Evolutionary conservation across 352 stramenopile genomes (phyloP).

Genomic region (Pelagophyceae sp.): DNA sequence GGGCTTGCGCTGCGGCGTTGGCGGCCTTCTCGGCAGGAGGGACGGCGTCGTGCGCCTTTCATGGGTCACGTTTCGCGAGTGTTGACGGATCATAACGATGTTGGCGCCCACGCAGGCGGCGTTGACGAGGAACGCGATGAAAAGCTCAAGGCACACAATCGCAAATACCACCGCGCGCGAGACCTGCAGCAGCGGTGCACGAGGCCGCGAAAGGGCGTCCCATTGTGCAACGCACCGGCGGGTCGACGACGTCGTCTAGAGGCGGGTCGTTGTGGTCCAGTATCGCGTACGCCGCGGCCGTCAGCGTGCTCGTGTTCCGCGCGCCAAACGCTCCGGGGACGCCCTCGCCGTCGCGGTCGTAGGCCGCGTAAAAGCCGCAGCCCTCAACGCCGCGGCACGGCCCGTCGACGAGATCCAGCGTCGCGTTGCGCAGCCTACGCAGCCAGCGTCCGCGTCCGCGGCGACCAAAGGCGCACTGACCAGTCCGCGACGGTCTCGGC

Average conservation of each 20-base stretch:
- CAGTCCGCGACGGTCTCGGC: not conserved
- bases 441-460: too few relatives aligned
- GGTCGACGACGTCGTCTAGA: not conserved
- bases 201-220: too few relatives aligned
- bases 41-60: not conserved
- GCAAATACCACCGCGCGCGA: not conserved
- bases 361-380: not conserved
- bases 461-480: too few relatives aligned
- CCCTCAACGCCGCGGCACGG: not conserved
- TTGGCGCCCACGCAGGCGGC: not conserved
- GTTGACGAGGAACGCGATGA: not conserved
- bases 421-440: not conserved
- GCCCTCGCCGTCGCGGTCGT: not conserved
- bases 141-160: not conserved
- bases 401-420: not conserved
- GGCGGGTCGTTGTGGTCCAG: not conserved
- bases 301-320: not conserved
- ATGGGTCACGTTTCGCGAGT: not conserved
- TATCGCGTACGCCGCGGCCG: not conserved
- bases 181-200: too few relatives aligned
- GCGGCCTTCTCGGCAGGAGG: too few relatives aligned
- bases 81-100: not conserved
- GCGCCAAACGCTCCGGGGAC: not conserved
- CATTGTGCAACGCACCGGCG: too few relatives aligned
- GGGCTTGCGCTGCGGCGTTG: not conserved